Base-by-base conservation (phyloP, 2,329 filamentous ascomycete genomes). In the Sarocladium brachiariae region DNA sequence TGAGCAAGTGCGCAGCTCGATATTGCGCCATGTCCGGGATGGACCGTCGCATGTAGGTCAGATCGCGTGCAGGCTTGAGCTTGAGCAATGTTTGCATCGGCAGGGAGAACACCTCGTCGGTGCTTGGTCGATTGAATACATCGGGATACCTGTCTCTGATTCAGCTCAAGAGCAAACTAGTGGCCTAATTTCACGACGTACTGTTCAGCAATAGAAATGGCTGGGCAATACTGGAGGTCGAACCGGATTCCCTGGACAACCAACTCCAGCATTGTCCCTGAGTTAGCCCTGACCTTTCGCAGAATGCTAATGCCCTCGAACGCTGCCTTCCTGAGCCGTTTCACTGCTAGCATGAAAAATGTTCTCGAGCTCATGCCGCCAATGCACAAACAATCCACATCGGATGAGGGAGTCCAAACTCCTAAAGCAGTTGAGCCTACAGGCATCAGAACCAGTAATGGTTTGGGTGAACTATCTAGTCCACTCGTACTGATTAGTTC, bases 371-470 rank as follows among this genome's bases (percentile, higher is more conserved):
- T 80, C 51, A 84, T 79, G 19, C 76, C 72, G 1, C 83, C 81
- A 54, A 87, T 77, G 56, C 76, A 84, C 5, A 87, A 70, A 57
- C 81, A 82, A 63, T 87, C 81, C 6, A 87, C 72, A 56, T 86
- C 81, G 1, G 82, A 86, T 0, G 71, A 61, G 2, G 67, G 58
- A 1, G 77, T 80, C 80, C 82, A 86, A 2, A 83, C 76, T 9
- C 76, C 77, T 2, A 87, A 66, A 2, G 77, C 79, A 57, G 82
- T 85, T 1, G 83, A 86, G 1, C 83, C 84, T n/a, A 86, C 80
- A 0, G 82, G 73, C 5, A 80, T 70, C 7, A 86, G 59, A 1
- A 81, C 66, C 33, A 84, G 61, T 2, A 60, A 58, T 7, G 63
- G 59, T 18, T 63, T 54, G 54, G 35, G 49, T 25, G 57, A 55